Evolutionary conservation across 2,329 filamentous ascomycete species (phyloP), one percentile per base, ranked within the genome.

Genomic region (Monosporascus sp.): DNA sequence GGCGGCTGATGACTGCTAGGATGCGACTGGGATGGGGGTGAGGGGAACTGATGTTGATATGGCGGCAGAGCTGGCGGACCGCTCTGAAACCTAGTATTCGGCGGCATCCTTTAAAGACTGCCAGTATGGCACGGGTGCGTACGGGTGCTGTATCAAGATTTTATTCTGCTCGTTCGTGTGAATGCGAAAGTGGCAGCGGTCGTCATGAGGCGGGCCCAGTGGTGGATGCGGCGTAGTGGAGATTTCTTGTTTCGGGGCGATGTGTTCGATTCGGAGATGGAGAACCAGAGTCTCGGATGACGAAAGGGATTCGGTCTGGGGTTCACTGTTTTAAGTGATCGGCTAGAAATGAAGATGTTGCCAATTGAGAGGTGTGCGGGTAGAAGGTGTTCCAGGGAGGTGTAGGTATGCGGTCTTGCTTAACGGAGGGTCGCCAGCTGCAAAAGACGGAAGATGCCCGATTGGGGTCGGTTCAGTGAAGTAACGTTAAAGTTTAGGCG

Each of bases 11-110:
- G 79, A 38, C 70, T 72, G 51, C 68, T 66, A 41, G 71, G 65
- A 58, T 78, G 75, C 49, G 71, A 73, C 59, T 81, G 80, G 45
- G 75, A 73, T 60, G 81, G 78, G 58, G 79, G 76, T 38, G 75
- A 73, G n/a, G 78, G 73, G 62, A 81, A 83, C 55, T 80, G 79
- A 50, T 77, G 74, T 54, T 76, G 75, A 61, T 78, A 78, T 8
- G 72, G 71, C 37, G 72, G 70, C 56, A 77, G 71, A 53, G 68
- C 63, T 51, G 70, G 74, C 49, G 75, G 76, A 59, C 75, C 75
- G 63, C 67, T 71, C 59, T 72, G 72, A 67, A 76, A 79, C 68
- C 76, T 70, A 55, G 68, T 65, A 59, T 74, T 67, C 56, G 72
- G 72, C 72, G 67, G 62, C 67, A 68, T 64, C 56, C 53, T 38